Evolutionary conservation across 495 filamentous ascomycete species (phyloP), one percentile per base, ranked within the genome.

Genomic region (Penicillium paxilli): DNA sequence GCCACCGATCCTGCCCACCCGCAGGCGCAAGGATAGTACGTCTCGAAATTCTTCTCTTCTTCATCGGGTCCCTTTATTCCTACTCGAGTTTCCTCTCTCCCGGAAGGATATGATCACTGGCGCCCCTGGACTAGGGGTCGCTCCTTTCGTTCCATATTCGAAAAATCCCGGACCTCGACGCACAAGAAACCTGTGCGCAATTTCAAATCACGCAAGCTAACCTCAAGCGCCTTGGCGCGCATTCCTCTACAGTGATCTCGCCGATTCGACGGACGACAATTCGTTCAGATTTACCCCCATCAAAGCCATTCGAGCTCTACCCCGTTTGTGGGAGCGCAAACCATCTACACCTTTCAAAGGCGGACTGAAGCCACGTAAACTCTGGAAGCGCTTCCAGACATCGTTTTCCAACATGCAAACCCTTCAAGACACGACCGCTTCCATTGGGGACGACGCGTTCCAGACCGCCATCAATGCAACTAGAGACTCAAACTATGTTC

Each of bases 271-370:
- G 4, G 26, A 51, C 30, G 70, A 70, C 7, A 58, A 51, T 19
- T 55, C 63, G 8, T 76, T 75, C 58, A 69, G 64, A 25, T 76
- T 72, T 47, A 73, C 68, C 10, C 69, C 71, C 22, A 67, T 70
- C 53, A 73, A 71, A 56, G 56, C 59, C 30, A 32, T 59, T 16
- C 54, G 52, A 69, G 65, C 50, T 56, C 64, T 52, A 35, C 78
- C 65, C 53, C 83, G 61, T 69, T 66, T 72, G 69, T 76, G 68
- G 81, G 85, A 71, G 71, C 75, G 67, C 73, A 80, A 67, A 74
- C 83, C 78, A 61, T 81, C 73, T 66, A 86, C 65, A 55, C 79
- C 75, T 51, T 79, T 76, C 47, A 59, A 66, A 42, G 54, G 67
- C 22, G 75, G 69, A 19, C 62, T 70, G 22, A 73, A 73, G 44